phyloP scores from a whole-genome alignment of 148 eudicot species.

The Fagopyrum esculentum region DNA sequence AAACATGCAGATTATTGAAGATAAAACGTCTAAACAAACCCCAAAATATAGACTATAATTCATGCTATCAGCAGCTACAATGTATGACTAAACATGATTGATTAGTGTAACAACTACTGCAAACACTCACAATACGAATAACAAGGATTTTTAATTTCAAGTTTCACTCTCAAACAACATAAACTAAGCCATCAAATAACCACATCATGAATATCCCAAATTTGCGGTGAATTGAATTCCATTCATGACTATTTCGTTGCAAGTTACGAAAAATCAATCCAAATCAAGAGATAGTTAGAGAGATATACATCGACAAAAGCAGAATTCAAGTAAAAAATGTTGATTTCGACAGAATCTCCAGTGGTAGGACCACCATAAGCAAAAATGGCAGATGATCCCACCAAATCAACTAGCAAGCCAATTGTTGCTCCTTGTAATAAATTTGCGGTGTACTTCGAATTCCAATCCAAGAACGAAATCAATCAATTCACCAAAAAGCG shows the following conservation, averaged over 20 bases:
- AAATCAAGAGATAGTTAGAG: not conserved
- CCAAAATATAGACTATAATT: too few relatives aligned
- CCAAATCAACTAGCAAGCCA: constrained; percentile 63
- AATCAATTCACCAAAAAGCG: not conserved
- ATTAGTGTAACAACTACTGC: too few relatives aligned
- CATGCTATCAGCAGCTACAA: too few relatives aligned
- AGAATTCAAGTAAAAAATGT: constrained; percentile 70
- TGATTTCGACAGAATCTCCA: constrained; percentile 84
- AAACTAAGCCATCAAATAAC: not conserved
- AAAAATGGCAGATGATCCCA: constrained; percentile 61
- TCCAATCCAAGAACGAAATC: constrained; percentile 5
- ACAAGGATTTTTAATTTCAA: not conserved
- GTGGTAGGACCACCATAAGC: constrained; percentile 34
- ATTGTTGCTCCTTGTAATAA: constrained; percentile 76
- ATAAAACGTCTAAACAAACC: too few relatives aligned
- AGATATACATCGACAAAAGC: constrained; percentile 45
- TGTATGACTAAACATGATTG: too few relatives aligned
- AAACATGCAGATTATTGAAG: too few relatives aligned
- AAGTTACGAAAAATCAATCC: not conserved
- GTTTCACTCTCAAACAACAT: not conserved
- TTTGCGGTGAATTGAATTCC: too few relatives aligned
- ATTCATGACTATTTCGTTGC: not conserved
- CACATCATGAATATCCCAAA: too few relatives aligned
- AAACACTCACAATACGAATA: not conserved
- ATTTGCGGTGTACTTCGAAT: constrained; percentile 51